Evolutionary conservation across 805 yeast genomes (phyloP).

Genomic region (Clavispora santaluciae): DNA sequence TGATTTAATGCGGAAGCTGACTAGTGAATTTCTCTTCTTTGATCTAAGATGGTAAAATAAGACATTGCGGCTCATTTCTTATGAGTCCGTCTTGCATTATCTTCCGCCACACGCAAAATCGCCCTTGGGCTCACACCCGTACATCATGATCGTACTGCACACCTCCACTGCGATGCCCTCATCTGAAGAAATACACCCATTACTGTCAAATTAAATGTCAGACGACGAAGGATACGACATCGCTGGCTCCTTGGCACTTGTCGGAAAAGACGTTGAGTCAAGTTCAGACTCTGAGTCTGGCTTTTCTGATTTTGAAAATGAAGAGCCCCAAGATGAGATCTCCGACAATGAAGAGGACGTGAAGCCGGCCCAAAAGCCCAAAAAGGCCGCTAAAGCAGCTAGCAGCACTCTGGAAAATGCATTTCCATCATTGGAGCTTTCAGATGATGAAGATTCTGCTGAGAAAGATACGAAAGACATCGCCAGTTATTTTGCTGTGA

Average conservation of each 20-base stretch:
- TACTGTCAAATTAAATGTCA: constrained; percentile 11
- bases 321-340: constrained; percentile 51
- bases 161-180: constrained; percentile 18
- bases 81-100: too few relatives aligned
- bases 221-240: constrained; percentile 55
- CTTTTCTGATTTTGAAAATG: constrained; percentile 20
- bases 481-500: constrained; percentile 37
- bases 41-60: too few relatives aligned
- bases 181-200: constrained; percentile 1
- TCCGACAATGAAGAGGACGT: constrained; percentile 40
- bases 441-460: constrained; percentile 38
- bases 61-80: too few relatives aligned
- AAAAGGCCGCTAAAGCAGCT: constrained; percentile 21
- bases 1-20: too few relatives aligned
- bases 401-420: constrained; percentile 15
- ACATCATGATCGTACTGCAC: constrained; percentile 1
- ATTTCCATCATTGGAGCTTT: constrained; percentile 51
- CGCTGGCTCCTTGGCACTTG: constrained; percentile 53
- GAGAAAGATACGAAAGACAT: constrained; percentile 42
- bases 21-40: too few relatives aligned
- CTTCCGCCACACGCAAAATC: too few relatives aligned
- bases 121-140: too few relatives aligned
- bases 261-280: constrained; percentile 29
- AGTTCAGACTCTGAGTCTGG: constrained; percentile 20
- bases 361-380: constrained; percentile 24